Conservation (phyloP, 768 basidiomycete species). For the Mycena filopes region DNA sequence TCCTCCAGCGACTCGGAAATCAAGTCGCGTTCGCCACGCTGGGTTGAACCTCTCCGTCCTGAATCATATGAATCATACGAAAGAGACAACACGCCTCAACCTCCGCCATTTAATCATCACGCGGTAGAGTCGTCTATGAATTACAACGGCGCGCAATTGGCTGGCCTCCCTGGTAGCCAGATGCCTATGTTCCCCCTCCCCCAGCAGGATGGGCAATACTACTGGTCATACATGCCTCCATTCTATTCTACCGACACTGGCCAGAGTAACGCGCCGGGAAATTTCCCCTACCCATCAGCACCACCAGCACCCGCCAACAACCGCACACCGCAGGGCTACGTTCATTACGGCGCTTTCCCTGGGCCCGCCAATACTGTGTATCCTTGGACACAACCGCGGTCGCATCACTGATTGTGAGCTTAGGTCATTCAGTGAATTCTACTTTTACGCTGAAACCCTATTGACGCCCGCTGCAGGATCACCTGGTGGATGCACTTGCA, state of each 20-base stretch:
- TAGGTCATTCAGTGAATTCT: no score
- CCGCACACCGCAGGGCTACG: not conserved
- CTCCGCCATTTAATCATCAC: not conserved
- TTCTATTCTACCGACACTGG: not conserved
- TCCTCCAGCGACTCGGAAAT: not conserved
- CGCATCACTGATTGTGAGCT: no score
- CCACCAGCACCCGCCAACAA: no score
- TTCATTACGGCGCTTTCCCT: constrained; percentile 29
- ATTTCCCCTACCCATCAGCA: no score
- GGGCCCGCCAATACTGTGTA: constrained; percentile 27
- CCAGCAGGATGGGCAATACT: not conserved
- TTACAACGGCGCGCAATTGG: not conserved
- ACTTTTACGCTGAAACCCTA: no score
- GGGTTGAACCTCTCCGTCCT: constrained; percentile 27
- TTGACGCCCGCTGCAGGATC: no score
- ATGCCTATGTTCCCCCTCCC: not conserved
- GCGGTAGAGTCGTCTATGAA: no score
- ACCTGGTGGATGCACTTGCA: no score
- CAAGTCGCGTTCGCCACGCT: not conserved
- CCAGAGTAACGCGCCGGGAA: no score
- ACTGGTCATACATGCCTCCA: not conserved
- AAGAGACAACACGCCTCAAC: not conserved
- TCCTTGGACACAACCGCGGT: constrained; percentile 17
- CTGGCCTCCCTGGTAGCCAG: not conserved
- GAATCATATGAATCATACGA: constrained; percentile 23